A percentile compares a stretch with the other conserved stretches of the same genome.
phyloP scores from a whole-genome alignment of 2,329 filamentous ascomycete genomes.

The Cyphellophora europaea region DNA sequence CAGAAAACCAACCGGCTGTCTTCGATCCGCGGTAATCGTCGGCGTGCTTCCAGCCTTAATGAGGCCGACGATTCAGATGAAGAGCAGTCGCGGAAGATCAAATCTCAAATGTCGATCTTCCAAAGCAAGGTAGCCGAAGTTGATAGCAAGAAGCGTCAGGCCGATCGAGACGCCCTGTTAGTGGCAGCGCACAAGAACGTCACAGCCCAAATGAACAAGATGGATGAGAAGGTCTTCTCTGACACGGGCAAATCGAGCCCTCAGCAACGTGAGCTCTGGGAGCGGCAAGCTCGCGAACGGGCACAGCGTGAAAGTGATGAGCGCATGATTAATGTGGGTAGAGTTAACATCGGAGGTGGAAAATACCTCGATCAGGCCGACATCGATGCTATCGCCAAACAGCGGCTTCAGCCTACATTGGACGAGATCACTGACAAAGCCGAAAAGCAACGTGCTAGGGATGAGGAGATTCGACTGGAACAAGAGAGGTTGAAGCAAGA shows the following conservation, averaged over 20 bases:
- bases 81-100: constrained; percentile 61
- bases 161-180: constrained; percentile 66
- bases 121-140: constrained; percentile 58
- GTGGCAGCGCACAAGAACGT: constrained; percentile 79
- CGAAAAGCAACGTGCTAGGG: constrained; percentile 59
- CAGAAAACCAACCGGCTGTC: constrained; percentile 38
- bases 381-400: constrained; percentile 69
- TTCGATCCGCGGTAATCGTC: constrained; percentile 49
- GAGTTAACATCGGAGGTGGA: constrained; percentile 66
- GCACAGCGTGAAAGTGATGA: constrained; percentile 57
- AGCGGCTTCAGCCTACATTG: constrained; percentile 69
- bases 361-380: constrained; percentile 70
- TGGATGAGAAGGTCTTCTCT: constrained; percentile 71
- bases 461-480: constrained; percentile 54
- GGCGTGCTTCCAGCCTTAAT: constrained; percentile 47
- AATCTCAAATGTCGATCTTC: constrained; percentile 70
- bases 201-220: constrained; percentile 63
- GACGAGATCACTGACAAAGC: constrained; percentile 77
- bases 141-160: constrained; percentile 63
- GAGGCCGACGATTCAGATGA: constrained; percentile 55
- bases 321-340: constrained; percentile 48
- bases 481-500: constrained; percentile 56
- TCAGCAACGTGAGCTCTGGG: constrained; percentile 65
- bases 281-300: constrained; percentile 61
- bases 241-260: constrained; percentile 65